Evolutionary conservation across 192 early-diverging fungal genomes (phyloP), one percentile per base, ranked within the genome.

Genomic region (Irineochytrium annulatum): DNA sequence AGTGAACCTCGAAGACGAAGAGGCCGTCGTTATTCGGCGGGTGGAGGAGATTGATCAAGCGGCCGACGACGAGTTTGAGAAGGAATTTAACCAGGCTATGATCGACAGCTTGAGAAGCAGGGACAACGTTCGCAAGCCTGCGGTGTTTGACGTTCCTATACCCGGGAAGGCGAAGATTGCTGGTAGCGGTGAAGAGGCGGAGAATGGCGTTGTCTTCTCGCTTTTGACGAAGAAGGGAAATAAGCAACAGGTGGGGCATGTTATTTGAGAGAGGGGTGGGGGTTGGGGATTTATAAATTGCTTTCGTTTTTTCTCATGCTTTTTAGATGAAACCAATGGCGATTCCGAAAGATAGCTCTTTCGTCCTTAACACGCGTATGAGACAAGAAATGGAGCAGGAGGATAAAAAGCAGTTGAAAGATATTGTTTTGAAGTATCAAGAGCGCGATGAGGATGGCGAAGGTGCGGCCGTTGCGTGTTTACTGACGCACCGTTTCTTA

Each of bases 381-480:
- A 92, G 94, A 63, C 90, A 92, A 65, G 89, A 94, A 71, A 87
- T 87, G 17, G 89, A 91, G 26, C 80, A 89, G 46, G 88, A 89
- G 53, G 95, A 97, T 69, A 88, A 90, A 57, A 83, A 82, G 54
- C 88, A 91, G 39, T 76, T 99, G 66, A 99, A 99, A 71, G 76
- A 86, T 60, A 70, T 97, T 29, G 97, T 99, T 8, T 77, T 99
- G 26, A 88, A 82, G 63, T 97, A 95, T 49, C 92, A 97, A 63
- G 84, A 89, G 51, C 69, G 87, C 28, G 91, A 91, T 27, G 46
- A 71, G 14, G 65, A 73, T n/a, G 63, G 35, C 1, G 58, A 45
- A 52, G n/a, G n/a, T n/a, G n/a, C n/a, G n/a, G n/a, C n/a, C n/a
- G n/a, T n/a, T n/a, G n/a, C n/a, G n/a, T n/a, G n/a, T n/a, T n/a